Percentiles rank a stretch among this genome's conserved stretches.
Conservation (phyloP, 2,329 filamentous ascomycete genomes). For the Arthrobotrys musiformis region DNA sequence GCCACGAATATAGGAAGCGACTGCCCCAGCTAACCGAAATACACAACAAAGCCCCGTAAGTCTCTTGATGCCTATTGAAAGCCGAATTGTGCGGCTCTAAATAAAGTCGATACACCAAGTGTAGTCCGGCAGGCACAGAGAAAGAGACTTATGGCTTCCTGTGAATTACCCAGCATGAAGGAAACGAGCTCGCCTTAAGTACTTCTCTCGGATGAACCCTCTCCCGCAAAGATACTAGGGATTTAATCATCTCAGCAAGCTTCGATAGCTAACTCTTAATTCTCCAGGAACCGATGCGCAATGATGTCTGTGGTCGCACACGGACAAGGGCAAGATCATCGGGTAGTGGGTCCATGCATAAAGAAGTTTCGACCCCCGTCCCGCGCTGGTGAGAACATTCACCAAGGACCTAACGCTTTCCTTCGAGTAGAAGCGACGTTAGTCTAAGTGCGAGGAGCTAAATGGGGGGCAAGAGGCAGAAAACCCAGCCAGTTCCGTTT, state of each 20-base stretch:
- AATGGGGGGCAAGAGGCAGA: not conserved
- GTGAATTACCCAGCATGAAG: not conserved
- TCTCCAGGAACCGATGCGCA: slow-evolving; percentile 13
- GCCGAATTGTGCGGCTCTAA: not conserved
- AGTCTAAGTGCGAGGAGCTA: not conserved
- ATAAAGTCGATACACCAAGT: not conserved
- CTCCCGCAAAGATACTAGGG: not conserved
- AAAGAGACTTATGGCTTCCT: not conserved
- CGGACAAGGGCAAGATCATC: slow-evolving; percentile 21
- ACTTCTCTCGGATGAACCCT: not conserved
- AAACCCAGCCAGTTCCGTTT: not conserved
- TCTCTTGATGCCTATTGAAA: not conserved
- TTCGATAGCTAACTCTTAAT: not conserved
- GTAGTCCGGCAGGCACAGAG: not conserved
- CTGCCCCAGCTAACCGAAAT: not conserved
- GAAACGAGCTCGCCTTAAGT: not conserved
- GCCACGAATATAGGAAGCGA: not conserved
- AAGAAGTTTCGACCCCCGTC: slow-evolving; percentile 34
- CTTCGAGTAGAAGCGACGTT: not conserved
- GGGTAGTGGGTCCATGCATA: slow-evolving; percentile 13
- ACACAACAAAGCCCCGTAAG: not conserved
- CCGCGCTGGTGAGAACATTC: not conserved
- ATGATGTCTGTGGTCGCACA: slow-evolving; percentile 33
- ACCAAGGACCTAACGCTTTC: not conserved
- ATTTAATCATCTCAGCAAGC: not conserved